A percentile compares a stretch with the other conserved stretches of the same genome.
These are phyloP conservation scores for Blastobotrys buckinghamii DNA, from an alignment of 1,139 yeast genomes.

Conservation along the genomic window DNA sequence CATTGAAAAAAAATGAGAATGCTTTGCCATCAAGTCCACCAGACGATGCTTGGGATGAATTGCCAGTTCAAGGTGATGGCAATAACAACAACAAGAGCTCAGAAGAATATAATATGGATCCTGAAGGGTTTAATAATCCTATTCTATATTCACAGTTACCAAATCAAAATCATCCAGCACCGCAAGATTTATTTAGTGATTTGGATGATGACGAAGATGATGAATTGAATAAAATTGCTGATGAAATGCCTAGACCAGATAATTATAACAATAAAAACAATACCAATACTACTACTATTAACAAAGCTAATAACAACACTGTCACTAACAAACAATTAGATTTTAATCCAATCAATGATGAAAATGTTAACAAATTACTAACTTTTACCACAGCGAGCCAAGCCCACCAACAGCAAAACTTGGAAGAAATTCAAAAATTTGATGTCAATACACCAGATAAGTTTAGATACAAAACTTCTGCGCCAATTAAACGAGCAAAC, in stretches of 20 bases:
- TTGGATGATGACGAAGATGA: slow-evolving; percentile 10
- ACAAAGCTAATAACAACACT: neutral
- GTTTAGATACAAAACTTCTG: slow-evolving; percentile 3
- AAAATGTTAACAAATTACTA: slow-evolving; percentile 8
- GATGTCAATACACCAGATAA: slow-evolving; percentile 7
- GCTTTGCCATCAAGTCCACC: slow-evolving; percentile 8
- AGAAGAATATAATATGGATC: neutral
- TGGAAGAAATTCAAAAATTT: slow-evolving; percentile 4
- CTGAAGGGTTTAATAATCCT: slow-evolving; percentile 4
- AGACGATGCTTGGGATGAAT: neutral
- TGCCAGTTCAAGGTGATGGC: too few relatives aligned
- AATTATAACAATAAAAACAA: too few relatives aligned
- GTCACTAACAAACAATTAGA: too few relatives aligned
- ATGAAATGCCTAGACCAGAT: neutral
- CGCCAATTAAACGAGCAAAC: slow-evolving; percentile 7
- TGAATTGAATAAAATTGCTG: neutral
- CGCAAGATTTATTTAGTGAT: too few relatives aligned
- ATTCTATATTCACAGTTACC: neutral
- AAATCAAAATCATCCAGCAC: too few relatives aligned
- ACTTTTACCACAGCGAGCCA: slow-evolving; percentile 13
- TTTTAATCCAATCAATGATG: slow-evolving; percentile 10
- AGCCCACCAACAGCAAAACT: slow-evolving; percentile 9
- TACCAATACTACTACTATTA: neutral
- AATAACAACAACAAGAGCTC: neutral
- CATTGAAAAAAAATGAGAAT: neutral